phyloP scores from a whole-genome alignment of 2,329 filamentous ascomycete genomes.

The Xylariaceae sp. region DNA sequence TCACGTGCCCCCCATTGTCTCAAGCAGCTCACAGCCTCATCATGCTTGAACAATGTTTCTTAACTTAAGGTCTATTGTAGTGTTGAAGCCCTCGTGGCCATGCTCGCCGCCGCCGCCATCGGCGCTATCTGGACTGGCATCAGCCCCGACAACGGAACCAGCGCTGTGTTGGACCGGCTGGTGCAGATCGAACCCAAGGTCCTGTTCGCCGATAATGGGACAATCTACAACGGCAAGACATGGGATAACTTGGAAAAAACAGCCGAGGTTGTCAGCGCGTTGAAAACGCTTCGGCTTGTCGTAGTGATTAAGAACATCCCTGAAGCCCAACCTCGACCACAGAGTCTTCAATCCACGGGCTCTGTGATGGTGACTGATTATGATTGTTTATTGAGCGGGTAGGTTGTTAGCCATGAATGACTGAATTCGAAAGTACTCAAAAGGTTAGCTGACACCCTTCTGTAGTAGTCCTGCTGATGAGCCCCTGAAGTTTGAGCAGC shows the following conservation, averaged over 20 bases:
- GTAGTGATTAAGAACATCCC: slow-evolving; percentile 68
- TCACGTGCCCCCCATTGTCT: background rate
- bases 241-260: slow-evolving; percentile 79
- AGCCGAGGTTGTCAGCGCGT: slow-evolving; percentile 62
- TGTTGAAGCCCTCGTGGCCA: slow-evolving; percentile 77
- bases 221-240: slow-evolving; percentile 75
- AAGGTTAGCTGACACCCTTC: slow-evolving; percentile 22
- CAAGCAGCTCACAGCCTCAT: background rate
- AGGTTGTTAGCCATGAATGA: background rate
- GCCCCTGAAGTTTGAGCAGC: slow-evolving; percentile 63
- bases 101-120: slow-evolving; percentile 75
- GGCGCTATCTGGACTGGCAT: slow-evolving; percentile 92
- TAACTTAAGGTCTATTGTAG: background rate
- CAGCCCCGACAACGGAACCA: slow-evolving; percentile 86
- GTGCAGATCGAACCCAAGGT: slow-evolving; percentile 78
- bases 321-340: slow-evolving; percentile 38
- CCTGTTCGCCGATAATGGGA: slow-evolving; percentile 79
- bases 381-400: slow-evolving; percentile 40
- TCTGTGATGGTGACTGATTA: slow-evolving; percentile 44
- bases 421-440: background rate
- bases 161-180: slow-evolving; percentile 82
- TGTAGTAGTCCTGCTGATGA: slow-evolving; percentile 36
- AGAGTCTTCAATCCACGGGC: slow-evolving; percentile 37
- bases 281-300: slow-evolving; percentile 62
- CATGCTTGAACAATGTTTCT: background rate